A percentile compares a stretch with the other conserved stretches of the same genome.
phyloP scores from a whole-genome alignment of 2,329 filamentous ascomycete genomes.

The Septoria petroselini region DNA sequence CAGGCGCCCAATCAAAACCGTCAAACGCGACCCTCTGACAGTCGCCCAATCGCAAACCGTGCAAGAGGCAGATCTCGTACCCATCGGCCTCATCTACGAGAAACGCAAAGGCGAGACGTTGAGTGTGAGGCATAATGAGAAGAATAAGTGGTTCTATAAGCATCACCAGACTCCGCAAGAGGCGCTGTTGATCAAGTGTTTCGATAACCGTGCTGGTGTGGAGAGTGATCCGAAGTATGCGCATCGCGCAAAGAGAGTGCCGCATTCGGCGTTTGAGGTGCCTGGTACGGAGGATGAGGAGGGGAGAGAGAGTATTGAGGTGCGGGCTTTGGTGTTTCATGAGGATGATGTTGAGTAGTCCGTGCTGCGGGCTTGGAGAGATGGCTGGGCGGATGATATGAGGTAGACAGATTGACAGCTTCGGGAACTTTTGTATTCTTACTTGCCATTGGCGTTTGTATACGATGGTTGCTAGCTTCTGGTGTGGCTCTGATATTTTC shows the following conservation, averaged over 20 bases:
- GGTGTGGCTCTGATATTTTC: too few relatives aligned
- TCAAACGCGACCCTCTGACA: constrained; percentile 55
- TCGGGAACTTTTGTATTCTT: background rate
- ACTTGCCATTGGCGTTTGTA: too few relatives aligned
- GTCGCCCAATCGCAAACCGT: constrained; percentile 58
- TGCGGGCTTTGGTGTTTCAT: constrained; percentile 72
- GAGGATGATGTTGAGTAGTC: constrained; percentile 22
- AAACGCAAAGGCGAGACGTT: constrained; percentile 71
- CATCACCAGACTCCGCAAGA: constrained; percentile 60
- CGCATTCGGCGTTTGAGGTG: constrained; percentile 75
- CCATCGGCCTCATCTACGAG: constrained; percentile 70
- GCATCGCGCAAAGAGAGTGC: constrained; percentile 36
- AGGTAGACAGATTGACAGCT: background rate
- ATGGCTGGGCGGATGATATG: background rate
- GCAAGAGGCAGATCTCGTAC: constrained; percentile 61
- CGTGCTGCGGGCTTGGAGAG: too few relatives aligned
- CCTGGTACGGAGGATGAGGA: constrained; percentile 65
- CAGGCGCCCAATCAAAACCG: constrained; percentile 38
- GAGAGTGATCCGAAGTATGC: constrained; percentile 32
- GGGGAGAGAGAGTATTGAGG: constrained; percentile 80
- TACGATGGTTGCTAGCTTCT: too few relatives aligned
- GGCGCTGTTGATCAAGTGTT: constrained; percentile 50
- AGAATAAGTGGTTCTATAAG: constrained; percentile 71
- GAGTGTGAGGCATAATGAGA: constrained; percentile 58
- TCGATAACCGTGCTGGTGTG: constrained; percentile 39